Evolutionary conservation across 108 stramenopile species (phyloP), one percentile per base, ranked within the genome.

Genomic region (Cyclotella cryptica): DNA sequence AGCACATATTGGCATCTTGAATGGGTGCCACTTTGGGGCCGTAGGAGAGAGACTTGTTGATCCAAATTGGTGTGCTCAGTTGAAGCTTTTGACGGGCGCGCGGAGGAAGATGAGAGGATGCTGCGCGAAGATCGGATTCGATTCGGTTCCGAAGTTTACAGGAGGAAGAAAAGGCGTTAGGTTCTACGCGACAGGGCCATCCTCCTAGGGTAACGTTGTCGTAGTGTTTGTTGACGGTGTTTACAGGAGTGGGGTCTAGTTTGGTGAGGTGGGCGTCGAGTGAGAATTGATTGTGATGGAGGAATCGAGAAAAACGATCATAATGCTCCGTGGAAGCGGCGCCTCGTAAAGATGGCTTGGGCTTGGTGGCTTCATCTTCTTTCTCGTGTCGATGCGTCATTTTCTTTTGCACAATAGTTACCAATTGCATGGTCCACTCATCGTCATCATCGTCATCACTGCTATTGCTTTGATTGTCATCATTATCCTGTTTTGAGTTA

Each of bases 21-120:
- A 88, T 66, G 17, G 94, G 94, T 63, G 87, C 88, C 13, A 60
- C 72, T 26, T 69, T 82, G 24, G 94, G 94, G 28, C 94, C 94
- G 55, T 82, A 95, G 49, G 74, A 53, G 26, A 88, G 75, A 9
- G 78, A 82, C 30, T 68, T 66, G 71, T 94, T 94, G 58, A 94
- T 86, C 85, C 85, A 94, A 22, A 94, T 72, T 12, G 87, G 88
- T 52, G 89, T 88, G 44, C 72, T 84, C 22, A 72, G 30, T 69
- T 77, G 55, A 11, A 94, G 79, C 30, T 78, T 69, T 43, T 74
- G 64, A 35, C 77, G 43, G 15, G 90, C 88, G 30, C 86, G 78
- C 8, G 59, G 66, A 24, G 93, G 93, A 19, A 94, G 74, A 47
- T 66, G 67, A 5, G 60, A 15, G 43, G 77, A 59, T 15, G 86